A percentile compares a stretch with the other conserved stretches of the same genome.
Evolutionary conservation across 202 grass and related monocot genomes (phyloP).

Genomic region (Bolboschoenoplectus hybrid): DNA sequence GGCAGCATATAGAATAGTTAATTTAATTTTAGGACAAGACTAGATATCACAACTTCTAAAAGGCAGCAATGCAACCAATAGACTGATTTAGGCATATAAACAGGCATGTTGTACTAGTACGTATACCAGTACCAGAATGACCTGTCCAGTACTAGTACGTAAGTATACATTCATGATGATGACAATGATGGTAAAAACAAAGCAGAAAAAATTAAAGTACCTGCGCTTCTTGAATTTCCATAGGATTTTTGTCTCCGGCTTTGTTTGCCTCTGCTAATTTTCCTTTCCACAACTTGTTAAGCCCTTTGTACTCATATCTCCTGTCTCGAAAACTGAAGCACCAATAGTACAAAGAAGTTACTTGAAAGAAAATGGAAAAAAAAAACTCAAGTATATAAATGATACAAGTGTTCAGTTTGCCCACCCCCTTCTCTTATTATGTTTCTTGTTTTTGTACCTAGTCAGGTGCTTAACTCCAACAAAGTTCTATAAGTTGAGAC

Average conservation of each 20-base stretch:
- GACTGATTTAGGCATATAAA: background rate
- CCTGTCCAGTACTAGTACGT: background rate
- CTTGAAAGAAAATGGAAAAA: background rate
- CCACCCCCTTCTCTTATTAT: background rate
- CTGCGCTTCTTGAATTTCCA: conserved; percentile 99
- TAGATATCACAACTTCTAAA: conserved; percentile 34
- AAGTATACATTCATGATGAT: conserved; percentile 15
- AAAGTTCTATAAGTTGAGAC: background rate
- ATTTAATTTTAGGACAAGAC: conserved; percentile 12
- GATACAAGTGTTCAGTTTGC: background rate
- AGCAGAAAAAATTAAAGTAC: conserved; percentile 39
- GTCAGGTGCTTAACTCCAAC: conserved; percentile 1
- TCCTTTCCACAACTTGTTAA: conserved; percentile 98
- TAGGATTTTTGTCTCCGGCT: conserved; percentile 67
- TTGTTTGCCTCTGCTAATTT: conserved; percentile 83
- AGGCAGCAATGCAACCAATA: conserved; percentile 1
- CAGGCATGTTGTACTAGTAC: too few relatives aligned
- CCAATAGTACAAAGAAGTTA: conserved; percentile 41
- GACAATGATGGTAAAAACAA: background rate
- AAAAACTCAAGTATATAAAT: background rate
- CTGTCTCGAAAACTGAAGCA: conserved; percentile 93
- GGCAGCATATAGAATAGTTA: too few relatives aligned
- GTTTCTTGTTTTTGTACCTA: conserved; percentile 1
- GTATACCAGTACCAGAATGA: background rate
- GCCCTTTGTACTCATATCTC: conserved; percentile 99